A percentile compares a stretch with the other conserved stretches of the same genome.
Conservation (phyloP, 306 rosid genomes). For the Canavalia gladiata region DNA sequence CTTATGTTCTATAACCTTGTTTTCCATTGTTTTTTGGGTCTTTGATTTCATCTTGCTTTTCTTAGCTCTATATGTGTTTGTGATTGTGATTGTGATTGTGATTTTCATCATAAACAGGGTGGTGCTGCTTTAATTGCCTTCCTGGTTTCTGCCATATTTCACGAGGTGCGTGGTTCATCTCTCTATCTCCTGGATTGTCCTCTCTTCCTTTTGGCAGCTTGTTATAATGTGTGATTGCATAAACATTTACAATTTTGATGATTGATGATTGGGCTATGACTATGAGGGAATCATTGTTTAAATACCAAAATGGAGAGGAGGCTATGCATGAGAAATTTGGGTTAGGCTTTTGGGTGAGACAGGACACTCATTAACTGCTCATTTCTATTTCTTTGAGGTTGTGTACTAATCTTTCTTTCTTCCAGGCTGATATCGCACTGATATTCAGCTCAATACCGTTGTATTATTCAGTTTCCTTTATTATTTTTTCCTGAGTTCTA, state of each 20-base stretch:
- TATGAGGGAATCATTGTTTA: no score
- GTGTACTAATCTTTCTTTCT: no score
- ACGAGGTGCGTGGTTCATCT: slow-evolving; percentile 71
- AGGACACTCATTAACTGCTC: no score
- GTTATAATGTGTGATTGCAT: background rate
- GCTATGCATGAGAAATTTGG: no score
- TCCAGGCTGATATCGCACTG: no score
- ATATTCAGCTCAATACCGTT: no score
- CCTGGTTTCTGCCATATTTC: slow-evolving; percentile 90
- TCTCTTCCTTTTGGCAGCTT: slow-evolving; percentile 23
- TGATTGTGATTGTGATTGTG: slow-evolving; percentile 28
- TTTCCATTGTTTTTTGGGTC: slow-evolving; percentile 36
- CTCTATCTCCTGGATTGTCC: background rate
- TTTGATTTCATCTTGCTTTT: slow-evolving; percentile 19
- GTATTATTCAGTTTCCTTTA: no score
- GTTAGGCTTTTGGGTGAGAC: no score
- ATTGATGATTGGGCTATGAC: no score
- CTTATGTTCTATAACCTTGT: slow-evolving; percentile 36
- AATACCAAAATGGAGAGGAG: no score
- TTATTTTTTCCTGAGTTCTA: no score
- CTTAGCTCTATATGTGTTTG: background rate
- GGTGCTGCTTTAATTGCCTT: slow-evolving; percentile 71
- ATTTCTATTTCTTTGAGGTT: no score
- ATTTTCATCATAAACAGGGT: slow-evolving; percentile 60
- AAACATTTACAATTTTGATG: background rate